Base-by-base conservation (phyloP, 345 rosid species). In the Schrenkiella parvula region DNA sequence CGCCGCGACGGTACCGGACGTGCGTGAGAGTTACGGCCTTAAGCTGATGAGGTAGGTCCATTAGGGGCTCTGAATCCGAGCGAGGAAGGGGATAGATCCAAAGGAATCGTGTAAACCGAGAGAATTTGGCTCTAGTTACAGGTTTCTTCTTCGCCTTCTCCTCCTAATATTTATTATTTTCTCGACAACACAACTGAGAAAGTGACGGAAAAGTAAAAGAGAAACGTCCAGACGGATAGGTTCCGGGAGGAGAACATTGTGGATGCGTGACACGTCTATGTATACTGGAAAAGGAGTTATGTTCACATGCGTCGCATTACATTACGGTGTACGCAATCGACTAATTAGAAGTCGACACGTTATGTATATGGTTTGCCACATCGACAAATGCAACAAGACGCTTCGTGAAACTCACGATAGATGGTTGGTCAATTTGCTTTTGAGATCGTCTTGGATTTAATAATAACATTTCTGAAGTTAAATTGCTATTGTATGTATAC, bases 11-110 rank as follows among this genome's bases (percentile, higher is more conserved):
- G 84, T 91, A 95, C 2, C 99, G 84, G 48, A 95, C 96, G 78
- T 89, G 96, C 5, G 97, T 89, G n/a, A 87, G 75, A 0, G 96
- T 92, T 35, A 95, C 88, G 46, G 99, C 99, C 61, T 89, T 89
- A 5, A 86, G 78, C 44, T 46, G 68, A 3, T 48, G 35, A 25
- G 73, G 64, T 47, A 71, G 39, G n/a, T 71, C 77, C 80, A 71
- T 76, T 26, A 6, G 44, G 6, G 23, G 19, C 0, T n/a, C 31
- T 4, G 4, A 66, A 43, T 48, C 25, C 25, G 59, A 35, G 9
- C 25, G 23, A 4, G 1, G 29, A 6, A 19, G 28, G 28, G 13
- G 48, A 41, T 34, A 70, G 75, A 70, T 76, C 80, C 53, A 64
- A 34, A 57, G 8, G 13, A 60, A 53, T 15, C 8, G 18, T n/a